Evolutionary conservation across 345 rosid species (phyloP), one percentile per base, ranked within the genome.

Genomic region (Trapa incisa): DNA sequence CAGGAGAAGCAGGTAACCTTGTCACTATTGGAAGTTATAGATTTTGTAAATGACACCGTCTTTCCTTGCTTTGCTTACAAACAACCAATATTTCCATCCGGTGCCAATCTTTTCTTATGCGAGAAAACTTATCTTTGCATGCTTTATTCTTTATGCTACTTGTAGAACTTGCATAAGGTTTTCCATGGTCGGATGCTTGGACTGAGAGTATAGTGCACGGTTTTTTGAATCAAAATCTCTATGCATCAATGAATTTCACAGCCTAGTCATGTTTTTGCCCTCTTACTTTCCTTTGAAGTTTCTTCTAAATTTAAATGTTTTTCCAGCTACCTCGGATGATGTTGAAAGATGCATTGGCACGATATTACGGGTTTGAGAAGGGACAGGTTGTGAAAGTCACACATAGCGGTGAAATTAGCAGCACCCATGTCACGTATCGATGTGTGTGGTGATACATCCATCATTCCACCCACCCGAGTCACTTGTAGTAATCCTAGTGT

Each of bases 1-100:
- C 86, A 85, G 65, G 92, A 91, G n/a, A 94, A 89, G 75, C 97
- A 94, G 92, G 99, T 94, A 48, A 67, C 85, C 50, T 12, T 56
- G 64, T 62, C 68, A 56, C 62, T 37, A 10, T 41, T 37, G 17
- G 17, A 60, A 58, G 14, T 47, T 37, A 8, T 45, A 17, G 42
- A 9, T 35, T 56, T 4, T 56, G 32, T 36, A n/a, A 16, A 56
- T 8, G 64, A 11, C 56, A 57, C 17, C 5, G 37, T 43, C n/a
- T 37, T 32, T 50, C 32, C 39, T 29, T 63, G 3, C 13, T 47
- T 29, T 63, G 3, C 13, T 15, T 32, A n/a, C 37, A 11, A 13
- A 42, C 5, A 33, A 6, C 62, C n/a, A 45, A 61, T 60, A 42
- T 16, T 69, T 69, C n/a, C 50, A 43, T 22, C 11, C 13, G 13